A percentile compares a stretch with the other conserved stretches of the same genome.
Conservation (phyloP, 805 yeast species). For the Nakazawaea ernobii region DNA sequence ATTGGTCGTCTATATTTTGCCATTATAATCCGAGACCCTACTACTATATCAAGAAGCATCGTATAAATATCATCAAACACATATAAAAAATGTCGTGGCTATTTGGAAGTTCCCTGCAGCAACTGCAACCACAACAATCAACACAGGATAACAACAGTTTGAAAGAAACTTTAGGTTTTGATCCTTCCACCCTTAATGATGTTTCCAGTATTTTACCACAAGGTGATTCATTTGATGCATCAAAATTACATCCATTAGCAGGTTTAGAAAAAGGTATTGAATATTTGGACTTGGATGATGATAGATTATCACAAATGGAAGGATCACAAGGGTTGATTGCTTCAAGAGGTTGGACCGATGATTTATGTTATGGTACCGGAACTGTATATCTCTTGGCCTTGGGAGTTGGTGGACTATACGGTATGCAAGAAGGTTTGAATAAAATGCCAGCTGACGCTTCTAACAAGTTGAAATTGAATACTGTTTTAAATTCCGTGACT, state of each 20-base stretch:
- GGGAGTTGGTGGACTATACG: conserved; percentile 86
- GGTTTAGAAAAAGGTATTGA: conserved; percentile 88
- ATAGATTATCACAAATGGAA: conserved; percentile 65
- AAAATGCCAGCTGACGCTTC: conserved; percentile 73
- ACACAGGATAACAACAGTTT: conserved; percentile 20
- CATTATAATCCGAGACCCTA: background rate
- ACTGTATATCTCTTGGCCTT: conserved; percentile 83
- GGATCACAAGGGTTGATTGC: conserved; percentile 91
- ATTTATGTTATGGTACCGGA: conserved; percentile 96
- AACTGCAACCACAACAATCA: conserved; percentile 10
- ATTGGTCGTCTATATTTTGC: background rate
- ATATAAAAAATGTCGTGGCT: conserved; percentile 41
- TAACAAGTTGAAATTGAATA: conserved; percentile 78
- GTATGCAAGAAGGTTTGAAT: conserved; percentile 79
- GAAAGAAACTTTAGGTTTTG: conserved; percentile 48
- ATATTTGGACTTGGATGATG: conserved; percentile 85
- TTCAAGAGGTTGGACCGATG: conserved; percentile 97
- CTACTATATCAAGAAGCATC: too few relatives aligned
- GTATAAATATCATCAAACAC: background rate
- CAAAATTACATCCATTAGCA: conserved; percentile 84
- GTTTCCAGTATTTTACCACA: conserved; percentile 56
- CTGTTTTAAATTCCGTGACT: conserved; percentile 86
- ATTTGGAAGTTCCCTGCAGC: conserved; percentile 32
- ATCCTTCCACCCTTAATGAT: conserved; percentile 57
- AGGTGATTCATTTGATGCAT: conserved; percentile 60